Evolutionary conservation across 1,284 basidiomycete species (phyloP).

Genomic region (Xerocomus cyaneibrunnescens): DNA sequence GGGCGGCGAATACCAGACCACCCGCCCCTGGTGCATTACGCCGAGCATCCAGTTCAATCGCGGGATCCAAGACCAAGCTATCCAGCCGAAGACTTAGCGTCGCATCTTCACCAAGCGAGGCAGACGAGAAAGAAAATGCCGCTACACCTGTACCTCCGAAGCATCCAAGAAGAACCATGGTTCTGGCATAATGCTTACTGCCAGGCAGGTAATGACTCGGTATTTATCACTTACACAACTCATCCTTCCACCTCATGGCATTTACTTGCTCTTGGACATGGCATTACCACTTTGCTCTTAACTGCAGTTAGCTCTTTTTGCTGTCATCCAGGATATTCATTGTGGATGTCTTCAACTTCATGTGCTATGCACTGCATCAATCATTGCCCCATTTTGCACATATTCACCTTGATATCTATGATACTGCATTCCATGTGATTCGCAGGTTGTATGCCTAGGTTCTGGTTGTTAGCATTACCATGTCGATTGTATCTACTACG

Average conservation of each 20-base stretch:
- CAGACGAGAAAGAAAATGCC: slow-evolving; percentile 30
- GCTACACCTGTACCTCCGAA: slow-evolving; percentile 14
- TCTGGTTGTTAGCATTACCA: slow-evolving; percentile 6
- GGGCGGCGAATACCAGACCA: slow-evolving; percentile 17
- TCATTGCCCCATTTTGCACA: slow-evolving; percentile 1
- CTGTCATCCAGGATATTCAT: slow-evolving; percentile 10
- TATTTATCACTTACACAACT: slow-evolving; percentile 7
- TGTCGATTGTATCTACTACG: slow-evolving; percentile 21
- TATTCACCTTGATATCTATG: slow-evolving; percentile 17
- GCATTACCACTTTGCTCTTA: slow-evolving; percentile 7
- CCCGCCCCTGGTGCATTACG: slow-evolving; percentile 15
- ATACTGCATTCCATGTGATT: slow-evolving; percentile 14
- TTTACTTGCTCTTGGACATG: slow-evolving; percentile 18
- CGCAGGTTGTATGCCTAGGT: slow-evolving; percentile 24
- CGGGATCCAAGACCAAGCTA: slow-evolving; percentile 19
- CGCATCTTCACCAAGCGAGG: slow-evolving; percentile 20
- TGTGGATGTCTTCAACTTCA: slow-evolving; percentile 1
- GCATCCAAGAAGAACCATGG: slow-evolving; percentile 20
- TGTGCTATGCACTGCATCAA: slow-evolving; percentile 5
- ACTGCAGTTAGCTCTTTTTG: slow-evolving; percentile 5
- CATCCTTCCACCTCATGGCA: slow-evolving; percentile 2
- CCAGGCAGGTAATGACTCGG: slow-evolving; percentile 2
- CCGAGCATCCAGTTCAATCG: slow-evolving; percentile 22
- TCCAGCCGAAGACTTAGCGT: slow-evolving; percentile 22
- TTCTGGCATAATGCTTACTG: slow-evolving; percentile 14